Conservation (phyloP, 495 filamentous ascomycete genomes). For the Astrothelium subdiscretum region DNA sequence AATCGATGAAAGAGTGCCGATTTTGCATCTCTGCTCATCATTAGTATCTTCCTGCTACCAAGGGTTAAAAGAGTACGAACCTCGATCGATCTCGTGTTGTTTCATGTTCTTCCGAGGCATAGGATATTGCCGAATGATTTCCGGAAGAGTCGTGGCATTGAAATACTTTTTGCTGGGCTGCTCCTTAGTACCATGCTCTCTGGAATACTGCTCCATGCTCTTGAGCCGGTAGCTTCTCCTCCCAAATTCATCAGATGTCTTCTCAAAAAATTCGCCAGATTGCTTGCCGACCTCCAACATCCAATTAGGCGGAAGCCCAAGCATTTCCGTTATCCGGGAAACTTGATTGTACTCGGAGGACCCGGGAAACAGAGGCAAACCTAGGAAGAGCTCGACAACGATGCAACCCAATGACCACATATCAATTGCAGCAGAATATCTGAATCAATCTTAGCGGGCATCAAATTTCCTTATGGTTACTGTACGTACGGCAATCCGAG, state of each 20-base stretch:
- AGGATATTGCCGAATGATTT: constrained; percentile 93
- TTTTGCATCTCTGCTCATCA: constrained; percentile 80
- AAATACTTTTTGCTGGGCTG: constrained; percentile 99
- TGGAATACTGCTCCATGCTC: constrained; percentile 91
- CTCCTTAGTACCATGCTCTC: constrained; percentile 91
- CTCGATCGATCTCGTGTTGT: constrained; percentile 87
- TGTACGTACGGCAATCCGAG: constrained; percentile 65
- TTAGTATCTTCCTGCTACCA: constrained; percentile 10
- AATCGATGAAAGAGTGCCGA: constrained; percentile 96
- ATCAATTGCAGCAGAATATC: constrained; percentile 97
- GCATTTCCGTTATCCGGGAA: constrained; percentile 94
- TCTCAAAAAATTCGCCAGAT: constrained; percentile 94
- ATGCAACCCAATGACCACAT: constrained; percentile 99
- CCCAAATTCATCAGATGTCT: constrained; percentile 82
- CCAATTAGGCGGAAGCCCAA: constrained; percentile 92
- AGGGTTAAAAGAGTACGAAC: constrained; percentile 37
- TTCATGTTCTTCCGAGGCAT: constrained; percentile 99
- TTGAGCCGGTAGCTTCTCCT: constrained; percentile 85
- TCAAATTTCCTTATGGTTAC: background rate
- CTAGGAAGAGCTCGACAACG: constrained; percentile 94
- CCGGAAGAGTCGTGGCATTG: constrained; percentile 79
- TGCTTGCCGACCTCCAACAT: constrained; percentile 99
- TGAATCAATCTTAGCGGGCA: constrained; percentile 22
- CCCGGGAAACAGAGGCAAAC: constrained; percentile 88
- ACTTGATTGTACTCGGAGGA: constrained; percentile 99